Percentiles rank a stretch among this genome's conserved stretches.
Conservation (phyloP, 164 flowering plant species). For the Vitis amurensis region DNA sequence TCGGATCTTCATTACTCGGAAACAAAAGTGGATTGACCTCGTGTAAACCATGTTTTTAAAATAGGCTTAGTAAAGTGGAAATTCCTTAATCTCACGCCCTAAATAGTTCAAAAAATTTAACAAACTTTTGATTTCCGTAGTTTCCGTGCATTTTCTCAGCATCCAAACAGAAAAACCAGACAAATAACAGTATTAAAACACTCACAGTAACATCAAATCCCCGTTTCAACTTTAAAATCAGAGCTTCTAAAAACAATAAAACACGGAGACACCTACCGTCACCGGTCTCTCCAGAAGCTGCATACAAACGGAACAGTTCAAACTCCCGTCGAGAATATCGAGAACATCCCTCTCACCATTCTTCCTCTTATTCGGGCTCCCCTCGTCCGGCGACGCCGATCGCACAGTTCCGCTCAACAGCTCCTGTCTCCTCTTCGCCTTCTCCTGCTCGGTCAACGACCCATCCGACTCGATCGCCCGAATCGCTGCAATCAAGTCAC, state of each 20-base stretch:
- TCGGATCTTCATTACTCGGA: too few species aligned
- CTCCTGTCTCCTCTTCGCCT: constrained; percentile 77
- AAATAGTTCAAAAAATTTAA: too few species aligned
- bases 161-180: too few species aligned
- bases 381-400: not conserved
- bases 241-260: not conserved
- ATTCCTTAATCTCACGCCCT: too few species aligned
- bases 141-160: too few species aligned
- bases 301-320: constrained; percentile 74
- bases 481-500: constrained; percentile 54
- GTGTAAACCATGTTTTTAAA: too few species aligned
- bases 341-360: constrained; percentile 28
- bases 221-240: too few species aligned
- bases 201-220: too few species aligned
- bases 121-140: too few species aligned
- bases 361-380: constrained; percentile 14
- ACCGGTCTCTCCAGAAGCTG: constrained; percentile 81
- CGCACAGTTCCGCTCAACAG: constrained; percentile 43
- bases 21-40: too few species aligned
- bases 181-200: too few species aligned
- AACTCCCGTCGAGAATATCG: constrained; percentile 39
- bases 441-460: constrained; percentile 59
- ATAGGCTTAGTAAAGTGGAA: too few species aligned
- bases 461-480: constrained; percentile 64
- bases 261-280: constrained; percentile 42